A percentile compares a stretch with the other conserved stretches of the same genome.
Evolutionary conservation across 2,329 filamentous ascomycete genomes (phyloP).

Genomic region (Botrytis pseudocinerea): DNA sequence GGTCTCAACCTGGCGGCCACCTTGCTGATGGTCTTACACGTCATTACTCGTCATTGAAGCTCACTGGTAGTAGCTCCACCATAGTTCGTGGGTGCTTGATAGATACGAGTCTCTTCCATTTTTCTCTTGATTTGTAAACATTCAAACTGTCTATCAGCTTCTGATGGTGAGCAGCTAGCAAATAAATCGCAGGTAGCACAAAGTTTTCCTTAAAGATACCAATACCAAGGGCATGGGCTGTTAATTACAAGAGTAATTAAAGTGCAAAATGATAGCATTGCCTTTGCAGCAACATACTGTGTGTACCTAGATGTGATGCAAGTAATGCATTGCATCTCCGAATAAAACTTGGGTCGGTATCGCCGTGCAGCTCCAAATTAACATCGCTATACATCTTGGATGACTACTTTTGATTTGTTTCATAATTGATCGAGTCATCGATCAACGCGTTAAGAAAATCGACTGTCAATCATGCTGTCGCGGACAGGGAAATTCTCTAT

Average conservation of each 20-base stretch:
- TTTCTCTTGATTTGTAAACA: neutral
- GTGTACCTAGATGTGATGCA: neutral
- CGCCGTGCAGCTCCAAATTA: neutral
- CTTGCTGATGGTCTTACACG: neutral
- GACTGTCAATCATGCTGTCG: neutral
- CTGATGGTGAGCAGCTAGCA: neutral
- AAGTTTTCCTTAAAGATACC: neutral
- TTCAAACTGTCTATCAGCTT: neutral
- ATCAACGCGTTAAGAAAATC: neutral
- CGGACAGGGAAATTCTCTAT: neutral
- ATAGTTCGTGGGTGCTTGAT: neutral
- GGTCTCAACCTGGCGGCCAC: too few relatives aligned
- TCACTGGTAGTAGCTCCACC: neutral
- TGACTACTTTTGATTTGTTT: neutral
- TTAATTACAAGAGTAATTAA: neutral
- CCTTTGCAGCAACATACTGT: neutral
- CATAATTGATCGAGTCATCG: neutral
- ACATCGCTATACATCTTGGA: neutral
- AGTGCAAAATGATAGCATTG: too few relatives aligned
- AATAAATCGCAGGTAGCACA: neutral
- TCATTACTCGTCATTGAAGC: neutral
- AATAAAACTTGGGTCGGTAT: neutral
- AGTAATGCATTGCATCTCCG: neutral
- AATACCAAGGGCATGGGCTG: slow-evolving; percentile 5
- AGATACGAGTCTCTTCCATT: neutral